These are phyloP conservation scores for Aspergillus sparsus DNA, from an alignment of 495 filamentous ascomycete genomes.

Conservation along the genomic window DNA sequence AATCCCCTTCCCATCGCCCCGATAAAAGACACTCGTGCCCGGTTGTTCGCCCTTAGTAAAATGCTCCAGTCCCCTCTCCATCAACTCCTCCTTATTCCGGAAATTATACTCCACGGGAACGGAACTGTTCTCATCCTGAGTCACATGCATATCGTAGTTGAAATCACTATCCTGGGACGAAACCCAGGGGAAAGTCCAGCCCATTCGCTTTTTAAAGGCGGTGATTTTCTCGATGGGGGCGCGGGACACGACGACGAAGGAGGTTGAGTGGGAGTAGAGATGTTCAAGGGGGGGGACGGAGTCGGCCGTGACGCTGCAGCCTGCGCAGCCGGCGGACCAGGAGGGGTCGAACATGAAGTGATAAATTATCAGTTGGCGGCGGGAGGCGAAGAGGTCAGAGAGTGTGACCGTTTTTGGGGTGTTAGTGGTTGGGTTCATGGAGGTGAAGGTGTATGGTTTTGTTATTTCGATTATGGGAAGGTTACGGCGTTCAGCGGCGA, in stretches of 20 bases:
- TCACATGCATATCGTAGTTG: too few relatives aligned
- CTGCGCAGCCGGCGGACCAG: constrained; percentile 34
- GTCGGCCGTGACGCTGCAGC: constrained; percentile 43
- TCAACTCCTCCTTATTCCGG: too few relatives aligned
- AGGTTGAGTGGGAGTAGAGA: background rate
- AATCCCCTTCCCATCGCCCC: too few relatives aligned
- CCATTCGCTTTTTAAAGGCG: constrained; percentile 39
- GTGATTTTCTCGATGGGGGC: constrained; percentile 39
- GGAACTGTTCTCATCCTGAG: too few relatives aligned
- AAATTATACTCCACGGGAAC: too few relatives aligned
- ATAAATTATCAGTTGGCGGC: constrained; percentile 48
- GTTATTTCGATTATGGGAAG: constrained; percentile 43
- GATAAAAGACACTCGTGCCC: too few relatives aligned
- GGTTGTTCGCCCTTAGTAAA: too few relatives aligned
- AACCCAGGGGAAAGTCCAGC: constrained; percentile 40
- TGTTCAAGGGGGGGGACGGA: constrained; percentile 15
- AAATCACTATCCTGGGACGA: too few relatives aligned
- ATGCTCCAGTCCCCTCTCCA: too few relatives aligned
- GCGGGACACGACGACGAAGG: constrained; percentile 29
- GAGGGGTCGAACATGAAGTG: constrained; percentile 49
- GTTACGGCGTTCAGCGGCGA: constrained; percentile 33
- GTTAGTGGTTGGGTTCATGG: constrained; percentile 36
- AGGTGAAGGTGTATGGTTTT: constrained; percentile 35
- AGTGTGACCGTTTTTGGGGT: constrained; percentile 23
- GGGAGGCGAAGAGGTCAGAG: constrained; percentile 39